Percentiles rank a stretch among this genome's conserved stretches.
These are phyloP conservation scores for Cynara cardunculus DNA, from an alignment of 129 eudicot genomes.

Conservation along the genomic window DNA sequence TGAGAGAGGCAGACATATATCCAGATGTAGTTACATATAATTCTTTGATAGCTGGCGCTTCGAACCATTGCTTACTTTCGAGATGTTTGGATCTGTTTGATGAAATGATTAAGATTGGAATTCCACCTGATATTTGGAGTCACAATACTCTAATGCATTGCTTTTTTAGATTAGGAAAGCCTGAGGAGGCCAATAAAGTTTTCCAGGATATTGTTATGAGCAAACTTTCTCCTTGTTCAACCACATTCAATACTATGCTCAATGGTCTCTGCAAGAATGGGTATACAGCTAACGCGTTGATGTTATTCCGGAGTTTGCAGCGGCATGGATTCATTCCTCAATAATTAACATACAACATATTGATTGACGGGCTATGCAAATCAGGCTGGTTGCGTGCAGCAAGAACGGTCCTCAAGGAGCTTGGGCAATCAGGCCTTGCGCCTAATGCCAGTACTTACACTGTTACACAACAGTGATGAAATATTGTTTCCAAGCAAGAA, in stretches of 20 bases:
- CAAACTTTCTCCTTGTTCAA: constrained; percentile 38
- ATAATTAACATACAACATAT: constrained; percentile 64
- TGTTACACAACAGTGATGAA: constrained; percentile 73
- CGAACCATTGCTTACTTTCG: constrained; percentile 31
- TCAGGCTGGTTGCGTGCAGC: constrained; percentile 40
- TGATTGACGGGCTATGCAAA: constrained; percentile 62
- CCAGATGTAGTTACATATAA: constrained; percentile 75
- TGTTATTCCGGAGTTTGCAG: constrained; percentile 45
- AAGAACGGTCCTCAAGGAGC: constrained; percentile 54
- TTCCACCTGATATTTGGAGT: constrained; percentile 71
- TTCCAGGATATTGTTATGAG: constrained; percentile 37
- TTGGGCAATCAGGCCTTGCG: constrained; percentile 39
- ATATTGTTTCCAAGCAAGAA: constrained; percentile 45
- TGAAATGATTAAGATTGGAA: constrained; percentile 60
- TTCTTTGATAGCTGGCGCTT: constrained; percentile 66
- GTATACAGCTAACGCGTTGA: constrained; percentile 44
- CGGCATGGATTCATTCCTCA: constrained; percentile 47
- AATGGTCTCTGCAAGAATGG: constrained; percentile 78
- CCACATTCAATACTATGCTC: constrained; percentile 65
- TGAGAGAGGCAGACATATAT: constrained; percentile 74
- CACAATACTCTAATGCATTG: constrained; percentile 80
- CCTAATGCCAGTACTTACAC: constrained; percentile 77
- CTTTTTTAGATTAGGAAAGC: constrained; percentile 53
- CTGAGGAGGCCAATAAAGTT: constrained; percentile 56
- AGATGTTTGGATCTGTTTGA: constrained; percentile 58